Conservation (phyloP, 2,329 filamentous ascomycete species). For the Hypomyces rosellus region DNA sequence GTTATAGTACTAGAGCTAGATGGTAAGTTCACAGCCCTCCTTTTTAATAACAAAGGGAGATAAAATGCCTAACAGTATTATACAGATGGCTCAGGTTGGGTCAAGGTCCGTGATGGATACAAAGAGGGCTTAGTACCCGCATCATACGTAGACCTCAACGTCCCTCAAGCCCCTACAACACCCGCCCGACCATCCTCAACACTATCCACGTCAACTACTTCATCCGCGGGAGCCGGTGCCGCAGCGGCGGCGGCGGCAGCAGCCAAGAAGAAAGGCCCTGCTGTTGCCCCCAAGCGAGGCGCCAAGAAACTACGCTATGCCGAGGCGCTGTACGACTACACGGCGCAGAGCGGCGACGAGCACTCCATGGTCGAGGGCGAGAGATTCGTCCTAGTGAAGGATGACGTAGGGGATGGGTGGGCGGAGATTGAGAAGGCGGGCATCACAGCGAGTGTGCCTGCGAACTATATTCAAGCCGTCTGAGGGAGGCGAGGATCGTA, state of each 20-base stretch:
- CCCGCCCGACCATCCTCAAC: slow-evolving; percentile 62
- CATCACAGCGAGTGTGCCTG: slow-evolving; percentile 79
- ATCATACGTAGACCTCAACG: slow-evolving; percentile 68
- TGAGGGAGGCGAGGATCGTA: slow-evolving; percentile 29
- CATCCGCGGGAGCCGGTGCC: slow-evolving; percentile 18
- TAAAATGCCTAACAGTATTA: background rate
- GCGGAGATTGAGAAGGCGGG: slow-evolving; percentile 92
- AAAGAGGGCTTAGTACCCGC: slow-evolving; percentile 83
- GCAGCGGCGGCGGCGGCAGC: slow-evolving; percentile 15
- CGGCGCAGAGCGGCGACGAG: slow-evolving; percentile 77
- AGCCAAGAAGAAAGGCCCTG: slow-evolving; percentile 80
- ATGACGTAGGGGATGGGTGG: slow-evolving; percentile 91
- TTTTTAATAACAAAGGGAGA: background rate
- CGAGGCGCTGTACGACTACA: slow-evolving; percentile 87
- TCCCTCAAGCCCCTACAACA: slow-evolving; percentile 34
- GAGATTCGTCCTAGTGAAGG: slow-evolving; percentile 79
- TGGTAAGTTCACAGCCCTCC: slow-evolving; percentile 50
- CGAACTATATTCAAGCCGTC: slow-evolving; percentile 81
- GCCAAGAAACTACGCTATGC: slow-evolving; percentile 94
- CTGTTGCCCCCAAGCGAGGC: slow-evolving; percentile 81
- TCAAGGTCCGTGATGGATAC: slow-evolving; percentile 68
- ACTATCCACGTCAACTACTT: slow-evolving; percentile 63
- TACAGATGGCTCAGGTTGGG: slow-evolving; percentile 88
- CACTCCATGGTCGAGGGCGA: slow-evolving; percentile 90
- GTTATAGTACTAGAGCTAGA: slow-evolving; percentile 78